Conservation (phyloP, 371 early-diverging fungal species). For the Vavraia culicis region DNA sequence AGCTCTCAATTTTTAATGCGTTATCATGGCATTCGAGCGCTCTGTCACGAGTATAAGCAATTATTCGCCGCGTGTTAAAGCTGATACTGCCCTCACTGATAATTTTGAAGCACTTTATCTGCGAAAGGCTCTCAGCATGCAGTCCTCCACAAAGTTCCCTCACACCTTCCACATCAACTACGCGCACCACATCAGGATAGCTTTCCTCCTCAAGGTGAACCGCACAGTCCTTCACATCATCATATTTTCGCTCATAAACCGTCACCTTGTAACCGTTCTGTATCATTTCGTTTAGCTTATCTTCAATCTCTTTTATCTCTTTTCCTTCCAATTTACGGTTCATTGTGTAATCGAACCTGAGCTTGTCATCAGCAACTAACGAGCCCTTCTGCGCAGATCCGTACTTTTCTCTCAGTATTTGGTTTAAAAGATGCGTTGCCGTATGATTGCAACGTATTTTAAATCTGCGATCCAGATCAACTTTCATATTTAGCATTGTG, state of each 20-base stretch:
- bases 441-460: slow-evolving; percentile 85
- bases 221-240: slow-evolving; percentile 64
- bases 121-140: slow-evolving; percentile 70
- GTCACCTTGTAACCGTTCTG: slow-evolving; percentile 53
- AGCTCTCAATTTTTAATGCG: slow-evolving; percentile 3
- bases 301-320: slow-evolving; percentile 59
- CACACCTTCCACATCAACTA: slow-evolving; percentile 51
- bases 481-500: slow-evolving; percentile 45
- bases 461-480: slow-evolving; percentile 58
- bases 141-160: slow-evolving; percentile 99
- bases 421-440: slow-evolving; percentile 85
- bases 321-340: slow-evolving; percentile 54
- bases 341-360: slow-evolving; percentile 80
- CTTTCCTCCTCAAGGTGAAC: slow-evolving; percentile 67
- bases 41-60: slow-evolving; percentile 63
- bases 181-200: slow-evolving; percentile 48
- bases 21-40: slow-evolving; percentile 30
- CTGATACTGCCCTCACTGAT: slow-evolving; percentile 75
- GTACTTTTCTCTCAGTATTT: slow-evolving; percentile 56
- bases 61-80: slow-evolving; percentile 83
- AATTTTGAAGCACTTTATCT: slow-evolving; percentile 65
- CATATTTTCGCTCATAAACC: slow-evolving; percentile 42
- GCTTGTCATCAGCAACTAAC: slow-evolving; percentile 75
- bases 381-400: slow-evolving; percentile 71
- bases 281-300: slow-evolving; percentile 58